A percentile compares a stretch with the other conserved stretches of the same genome.
phyloP scores from a whole-genome alignment of 2,329 filamentous ascomycete species.

The Boeremia lycopersici region DNA sequence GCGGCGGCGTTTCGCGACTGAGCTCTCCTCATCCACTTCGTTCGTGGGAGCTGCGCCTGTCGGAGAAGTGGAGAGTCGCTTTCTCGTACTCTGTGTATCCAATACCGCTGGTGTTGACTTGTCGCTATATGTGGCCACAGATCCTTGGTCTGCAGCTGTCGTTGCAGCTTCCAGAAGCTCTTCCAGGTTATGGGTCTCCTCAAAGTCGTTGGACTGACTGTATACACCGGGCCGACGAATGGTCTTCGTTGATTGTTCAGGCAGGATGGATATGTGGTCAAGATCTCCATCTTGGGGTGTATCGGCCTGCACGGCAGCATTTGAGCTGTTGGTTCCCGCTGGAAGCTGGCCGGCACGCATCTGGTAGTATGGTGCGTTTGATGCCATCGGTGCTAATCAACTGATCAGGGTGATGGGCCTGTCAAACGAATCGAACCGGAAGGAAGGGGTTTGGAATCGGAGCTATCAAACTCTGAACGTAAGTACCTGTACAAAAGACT shows the following conservation, averaged over 20 bases:
- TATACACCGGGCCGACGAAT: slow-evolving; percentile 22
- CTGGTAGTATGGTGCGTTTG: slow-evolving; percentile 48
- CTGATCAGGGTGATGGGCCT: not conserved
- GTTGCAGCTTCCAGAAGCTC: slow-evolving; percentile 47
- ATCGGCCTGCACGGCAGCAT: slow-evolving; percentile 24
- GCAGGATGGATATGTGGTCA: slow-evolving; percentile 23
- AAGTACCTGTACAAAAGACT: slow-evolving; percentile 25
- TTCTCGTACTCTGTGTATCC: slow-evolving; percentile 34
- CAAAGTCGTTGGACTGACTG: slow-evolving; percentile 20
- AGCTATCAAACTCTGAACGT: slow-evolving; percentile 27
- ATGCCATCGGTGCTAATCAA: slow-evolving; percentile 31
- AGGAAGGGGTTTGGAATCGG: not conserved
- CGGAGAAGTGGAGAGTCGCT: slow-evolving; percentile 22
- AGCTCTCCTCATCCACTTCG: slow-evolving; percentile 5
- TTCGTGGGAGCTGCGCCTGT: slow-evolving; percentile 4
- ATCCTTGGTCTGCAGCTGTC: slow-evolving; percentile 39
- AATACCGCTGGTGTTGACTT: not conserved
- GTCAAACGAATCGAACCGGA: slow-evolving; percentile 9
- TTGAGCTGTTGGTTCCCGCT: slow-evolving; percentile 29
- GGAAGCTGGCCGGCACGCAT: slow-evolving; percentile 37
- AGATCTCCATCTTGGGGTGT: slow-evolving; percentile 30
- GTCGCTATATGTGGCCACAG: slow-evolving; percentile 22
- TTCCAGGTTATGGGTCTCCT: slow-evolving; percentile 41
- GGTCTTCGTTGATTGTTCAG: slow-evolving; percentile 18
- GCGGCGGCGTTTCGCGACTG: slow-evolving; percentile 30